phyloP scores from a whole-genome alignment of 495 filamentous ascomycete species.

The Acidomyces sp. region DNA sequence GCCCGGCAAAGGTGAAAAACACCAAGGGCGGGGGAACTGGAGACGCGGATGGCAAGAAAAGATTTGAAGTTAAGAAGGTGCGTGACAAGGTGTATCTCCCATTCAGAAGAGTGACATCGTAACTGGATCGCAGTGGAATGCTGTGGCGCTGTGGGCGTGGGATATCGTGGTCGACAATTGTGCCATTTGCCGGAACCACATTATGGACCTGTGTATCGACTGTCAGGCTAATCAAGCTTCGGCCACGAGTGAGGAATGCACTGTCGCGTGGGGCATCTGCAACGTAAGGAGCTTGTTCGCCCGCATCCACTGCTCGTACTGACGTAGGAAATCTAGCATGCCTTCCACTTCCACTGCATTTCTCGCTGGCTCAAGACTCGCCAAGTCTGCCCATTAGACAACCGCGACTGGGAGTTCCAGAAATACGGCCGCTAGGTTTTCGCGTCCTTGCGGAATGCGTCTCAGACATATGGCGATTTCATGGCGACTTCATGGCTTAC shows the following conservation, averaged over 20 bases:
- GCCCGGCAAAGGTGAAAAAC: slow-evolving; percentile 35
- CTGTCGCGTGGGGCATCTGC: slow-evolving; percentile 97
- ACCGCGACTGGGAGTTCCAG: slow-evolving; percentile 99
- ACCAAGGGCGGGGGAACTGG: slow-evolving; percentile 37
- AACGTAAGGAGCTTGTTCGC: slow-evolving; percentile 62
- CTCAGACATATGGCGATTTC: too few species aligned
- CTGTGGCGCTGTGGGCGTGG: slow-evolving; percentile 98
- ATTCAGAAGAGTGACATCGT: not conserved
- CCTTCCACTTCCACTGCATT: slow-evolving; percentile 99
- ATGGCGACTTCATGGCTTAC: too few species aligned
- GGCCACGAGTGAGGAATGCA: slow-evolving; percentile 94
- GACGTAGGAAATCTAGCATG: slow-evolving; percentile 50
- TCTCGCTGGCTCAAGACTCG: slow-evolving; percentile 98
- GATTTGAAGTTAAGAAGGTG: slow-evolving; percentile 98
- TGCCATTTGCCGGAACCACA: slow-evolving; percentile 97
- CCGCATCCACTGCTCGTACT: not conserved
- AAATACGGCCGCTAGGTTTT: slow-evolving; percentile 71
- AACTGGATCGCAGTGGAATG: slow-evolving; percentile 67
- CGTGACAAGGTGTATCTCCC: slow-evolving; percentile 2
- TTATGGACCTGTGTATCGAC: slow-evolving; percentile 99
- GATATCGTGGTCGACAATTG: slow-evolving; percentile 99
- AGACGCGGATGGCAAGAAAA: slow-evolving; percentile 58
- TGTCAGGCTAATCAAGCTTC: slow-evolving; percentile 99
- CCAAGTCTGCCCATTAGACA: slow-evolving; percentile 95
- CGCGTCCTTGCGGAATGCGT: slow-evolving; percentile 2